These are phyloP conservation scores for Paralagenidium karlingii DNA, from an alignment of 352 stramenopile genomes.

Conservation along the genomic window DNA sequence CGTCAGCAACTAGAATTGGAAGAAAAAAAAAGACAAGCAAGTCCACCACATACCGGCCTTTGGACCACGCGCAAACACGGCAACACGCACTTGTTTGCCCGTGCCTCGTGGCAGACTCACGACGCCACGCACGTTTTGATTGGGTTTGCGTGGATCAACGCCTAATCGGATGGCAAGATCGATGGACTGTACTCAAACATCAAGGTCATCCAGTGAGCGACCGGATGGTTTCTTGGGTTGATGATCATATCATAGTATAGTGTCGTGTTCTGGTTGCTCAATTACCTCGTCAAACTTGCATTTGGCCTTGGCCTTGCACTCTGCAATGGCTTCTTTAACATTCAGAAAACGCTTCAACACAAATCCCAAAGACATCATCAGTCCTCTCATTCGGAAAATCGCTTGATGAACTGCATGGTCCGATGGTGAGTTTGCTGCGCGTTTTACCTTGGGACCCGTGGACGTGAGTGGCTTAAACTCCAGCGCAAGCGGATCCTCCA, in stretches of 20 bases:
- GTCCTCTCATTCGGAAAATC: too few species aligned
- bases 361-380: too few species aligned
- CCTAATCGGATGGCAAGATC: constrained; percentile 77
- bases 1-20: not conserved
- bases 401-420: too few species aligned
- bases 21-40: not conserved
- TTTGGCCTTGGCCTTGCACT: constrained; percentile 41
- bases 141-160: constrained; percentile 79
- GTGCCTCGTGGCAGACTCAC: constrained; percentile 80
- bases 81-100: constrained; percentile 79
- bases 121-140: constrained; percentile 79
- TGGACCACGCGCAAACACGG: constrained; percentile 82
- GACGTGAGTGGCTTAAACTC: constrained; percentile 45
- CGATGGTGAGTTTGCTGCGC: too few species aligned
- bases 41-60: constrained; percentile 33
- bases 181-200: constrained; percentile 30
- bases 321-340: constrained; percentile 34
- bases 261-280: too few species aligned
- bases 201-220: not conserved
- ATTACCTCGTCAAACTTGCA: constrained; percentile 81
- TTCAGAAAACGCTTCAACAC: constrained; percentile 41
- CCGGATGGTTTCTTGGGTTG: too few species aligned
- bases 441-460: constrained; percentile 37
- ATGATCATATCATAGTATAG: too few species aligned
- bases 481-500: too few species aligned